phyloP scores from a whole-genome alignment of 2,329 filamentous ascomycete genomes.

The Pseudogymnoascus sp. region DNA sequence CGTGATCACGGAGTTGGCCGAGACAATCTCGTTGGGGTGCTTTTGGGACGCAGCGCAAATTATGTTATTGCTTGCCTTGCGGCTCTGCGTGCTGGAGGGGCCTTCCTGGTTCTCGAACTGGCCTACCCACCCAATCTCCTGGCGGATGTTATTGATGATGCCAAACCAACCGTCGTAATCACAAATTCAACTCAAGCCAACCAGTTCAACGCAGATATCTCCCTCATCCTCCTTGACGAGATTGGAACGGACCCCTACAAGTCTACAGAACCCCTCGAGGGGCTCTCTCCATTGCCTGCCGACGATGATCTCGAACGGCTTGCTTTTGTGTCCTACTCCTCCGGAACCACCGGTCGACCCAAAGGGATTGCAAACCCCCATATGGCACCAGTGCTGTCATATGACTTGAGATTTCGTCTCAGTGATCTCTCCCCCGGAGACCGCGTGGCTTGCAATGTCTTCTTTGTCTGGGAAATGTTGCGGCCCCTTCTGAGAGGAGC shows the following conservation, averaged over 20 bases:
- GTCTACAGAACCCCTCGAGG: conserved; percentile 31
- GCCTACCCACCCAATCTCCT: conserved; percentile 68
- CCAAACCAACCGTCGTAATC: conserved; percentile 60
- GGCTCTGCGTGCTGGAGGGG: conserved; percentile 67
- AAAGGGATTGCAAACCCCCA: conserved; percentile 67
- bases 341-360: conserved; percentile 43
- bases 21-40: conserved; percentile 65
- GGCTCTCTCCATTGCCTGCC: conserved; percentile 41
- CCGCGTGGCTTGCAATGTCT: conserved; percentile 78
- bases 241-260: conserved; percentile 28
- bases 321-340: conserved; percentile 61
- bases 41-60: conserved; percentile 66
- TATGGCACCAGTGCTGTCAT: conserved; percentile 63
- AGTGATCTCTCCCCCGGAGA: conserved; percentile 64
- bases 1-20: conserved; percentile 60
- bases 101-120: conserved; percentile 71
- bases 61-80: conserved; percentile 74
- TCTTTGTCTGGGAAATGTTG: conserved; percentile 79
- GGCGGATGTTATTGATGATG: conserved; percentile 69
- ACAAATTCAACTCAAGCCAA: conserved; percentile 55
- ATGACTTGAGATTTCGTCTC: conserved; percentile 61
- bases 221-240: conserved; percentile 57
- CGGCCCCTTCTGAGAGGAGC: conserved; percentile 68
- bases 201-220: conserved; percentile 54
- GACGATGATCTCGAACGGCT: conserved; percentile 64